Base-by-base conservation (phyloP, 2,329 filamentous ascomycete species). In the Pyrenochaeta sp. region DNA sequence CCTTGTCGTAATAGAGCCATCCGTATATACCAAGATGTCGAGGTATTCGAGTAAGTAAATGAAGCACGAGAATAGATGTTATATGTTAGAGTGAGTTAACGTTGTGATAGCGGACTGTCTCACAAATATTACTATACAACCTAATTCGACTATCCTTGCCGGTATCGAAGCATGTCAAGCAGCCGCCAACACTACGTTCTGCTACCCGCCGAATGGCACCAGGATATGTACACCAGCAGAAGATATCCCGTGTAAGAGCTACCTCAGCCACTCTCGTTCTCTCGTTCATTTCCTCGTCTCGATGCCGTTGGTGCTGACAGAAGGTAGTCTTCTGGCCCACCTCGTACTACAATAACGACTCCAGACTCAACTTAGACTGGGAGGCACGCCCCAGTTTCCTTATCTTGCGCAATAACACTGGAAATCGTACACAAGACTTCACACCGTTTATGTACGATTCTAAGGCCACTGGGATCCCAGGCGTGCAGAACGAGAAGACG, bases 201-300 rank as follows among this genome's bases (percentile, higher is more conserved):
- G 65, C 57, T 69, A 52, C 50, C 65, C 67, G 2, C 64, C 57
- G 0, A 67, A 68, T 25, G 59, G 62, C 34, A 64, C 60, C 3
- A 54, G 64, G 8, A 62, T 69, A 43, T 68, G 65, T 52, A 28
- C 28, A 13, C 49, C 51, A 28, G 22, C 37, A 19, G 5, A 37
- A 39, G 36, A 52, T 1, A 52, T 59, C 5, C 55, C 51, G 39
- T 55, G 59, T 56, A 46, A 22, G 40, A 36, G 30, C n/a, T 39
- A 15, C 40, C 6, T 24, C 45, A 15, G 13, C 22, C 25, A 2
- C 40, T 28, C 19, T 32, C 25, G 15, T 39, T 39, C 36, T 8
- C 13, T n/a, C 15, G 5, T 30, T 30, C 28, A 30, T 19, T 19
- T 39, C 36, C 15, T 39, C 10, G 36, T 19, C 36, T n/a, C 13